A percentile compares a stretch with the other conserved stretches of the same genome.
phyloP scores from a whole-genome alignment of 2,329 filamentous ascomycete species.

The Ceratocystiopsis minuta region DNA sequence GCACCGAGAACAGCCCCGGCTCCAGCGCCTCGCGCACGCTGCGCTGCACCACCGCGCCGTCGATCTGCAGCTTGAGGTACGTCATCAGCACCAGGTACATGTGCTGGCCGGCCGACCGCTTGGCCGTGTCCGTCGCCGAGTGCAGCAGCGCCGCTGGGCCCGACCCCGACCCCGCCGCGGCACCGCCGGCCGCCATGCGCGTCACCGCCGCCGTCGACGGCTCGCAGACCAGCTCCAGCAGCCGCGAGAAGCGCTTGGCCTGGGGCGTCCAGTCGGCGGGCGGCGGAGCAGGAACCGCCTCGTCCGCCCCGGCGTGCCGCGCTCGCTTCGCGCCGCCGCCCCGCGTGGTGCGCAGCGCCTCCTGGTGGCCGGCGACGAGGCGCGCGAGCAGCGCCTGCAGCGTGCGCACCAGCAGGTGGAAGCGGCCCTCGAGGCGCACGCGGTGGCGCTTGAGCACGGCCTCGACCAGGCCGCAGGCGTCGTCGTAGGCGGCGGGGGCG shows the following conservation, averaged over 20 bases:
- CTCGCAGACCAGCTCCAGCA: slow-evolving; percentile 24
- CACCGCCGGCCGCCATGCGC: not conserved
- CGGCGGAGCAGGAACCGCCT: too few species aligned
- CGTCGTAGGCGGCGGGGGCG: slow-evolving; percentile 21
- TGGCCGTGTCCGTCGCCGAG: slow-evolving; percentile 42
- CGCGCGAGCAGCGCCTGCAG: slow-evolving; percentile 37
- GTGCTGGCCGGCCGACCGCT: slow-evolving; percentile 40
- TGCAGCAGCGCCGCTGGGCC: slow-evolving; percentile 22
- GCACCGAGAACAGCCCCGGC: slow-evolving; percentile 38
- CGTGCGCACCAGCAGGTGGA: slow-evolving; percentile 36
- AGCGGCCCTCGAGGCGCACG: slow-evolving; percentile 42
- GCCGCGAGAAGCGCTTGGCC: slow-evolving; percentile 24
- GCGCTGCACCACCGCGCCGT: slow-evolving; percentile 26
- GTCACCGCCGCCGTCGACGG: slow-evolving; percentile 38
- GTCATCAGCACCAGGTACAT: slow-evolving; percentile 42
- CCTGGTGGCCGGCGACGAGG: too few species aligned
- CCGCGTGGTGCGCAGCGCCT: too few species aligned
- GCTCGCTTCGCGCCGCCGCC: too few species aligned
- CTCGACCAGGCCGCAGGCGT: slow-evolving; percentile 35
- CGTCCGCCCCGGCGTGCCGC: too few species aligned
- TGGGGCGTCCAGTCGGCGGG: too few species aligned
- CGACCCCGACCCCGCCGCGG: not conserved
- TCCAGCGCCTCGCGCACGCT: slow-evolving; percentile 36
- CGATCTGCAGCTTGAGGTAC: slow-evolving; percentile 44
- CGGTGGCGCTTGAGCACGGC: slow-evolving; percentile 39